Base-by-base conservation (phyloP, 140 eudicot genomes). In the Flaveria floridana region DNA sequence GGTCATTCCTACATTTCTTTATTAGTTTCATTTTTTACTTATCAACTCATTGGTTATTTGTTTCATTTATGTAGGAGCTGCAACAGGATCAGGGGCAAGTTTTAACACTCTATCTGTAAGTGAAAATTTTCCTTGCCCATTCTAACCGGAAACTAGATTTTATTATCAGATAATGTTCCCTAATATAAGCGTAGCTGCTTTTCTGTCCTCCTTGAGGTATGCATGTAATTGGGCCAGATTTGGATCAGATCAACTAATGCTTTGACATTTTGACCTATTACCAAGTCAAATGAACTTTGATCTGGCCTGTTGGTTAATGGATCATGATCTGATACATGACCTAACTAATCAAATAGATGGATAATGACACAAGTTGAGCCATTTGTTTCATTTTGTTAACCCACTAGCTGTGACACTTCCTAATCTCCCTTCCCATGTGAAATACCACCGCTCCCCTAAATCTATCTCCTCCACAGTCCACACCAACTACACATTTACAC, bases 61-160 rank as follows among this genome's bases (percentile, higher is more conserved):
- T 69, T 71, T 66, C 39, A 48, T 48, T 53, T 82, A 21, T 39
- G 67, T 70, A 92, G 98, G 98, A 72, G 90, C 96, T 81, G 95
- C 87, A 47, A 81, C 88, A 44, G 98, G 87, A 81, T 87, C 98
- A 8, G 94, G 96, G 53, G 85, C 95, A 56, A 92, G 98, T 83
- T 89, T 89, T 74, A 86, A 84, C 28, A 87, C 85, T 68, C 21
- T 78, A 79, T 84, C 96, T 23, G 97, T 92, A 79, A 92, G 96
- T 85, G 51, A 13, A 68, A 47, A 18, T 62, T 71, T 16, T 21
- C n/a, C 13, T 67, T 53, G 23, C 9, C 34, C 18, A 2, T 62
- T 42, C 30, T 44, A 62, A 77, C 11, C 14, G 15, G 26, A 41
- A 41, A 18, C 16, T 28, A 26, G 48, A 64, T 57, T 72, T 67